Evolutionary conservation across 2,329 filamentous ascomycete species (phyloP), one percentile per base, ranked within the genome.

Genomic region (Pseudogymnoascus sp.): DNA sequence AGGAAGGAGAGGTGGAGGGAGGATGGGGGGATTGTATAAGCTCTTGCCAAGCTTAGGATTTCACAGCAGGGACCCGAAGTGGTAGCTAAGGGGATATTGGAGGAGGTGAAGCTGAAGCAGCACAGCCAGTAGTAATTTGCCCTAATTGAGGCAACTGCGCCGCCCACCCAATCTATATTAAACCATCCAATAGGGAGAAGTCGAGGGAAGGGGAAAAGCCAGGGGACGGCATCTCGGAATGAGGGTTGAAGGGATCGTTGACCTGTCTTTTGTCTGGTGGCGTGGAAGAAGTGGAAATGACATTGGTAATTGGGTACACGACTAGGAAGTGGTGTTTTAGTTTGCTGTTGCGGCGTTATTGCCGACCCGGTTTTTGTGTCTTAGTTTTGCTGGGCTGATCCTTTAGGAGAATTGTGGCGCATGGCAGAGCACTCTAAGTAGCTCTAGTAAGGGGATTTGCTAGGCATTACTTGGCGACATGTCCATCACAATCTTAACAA

Each of bases 341-440:
- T 28, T 52, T 52, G n/a, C n/a, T n/a, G 13, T 30, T 52, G 39
- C 39, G 45, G 45, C 23, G 45, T 52, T 52, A 52, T 52, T 52
- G 15, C 26, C 19, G 45, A 52, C 45, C 45, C 45, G 26, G 19
- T 52, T 30, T 30, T 33, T 52, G 8, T 52, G 26, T 30, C 45
- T 52, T 52, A 26, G 45, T 26, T 26, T 9, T 52, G 26, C 9
- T 30, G 10, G 26, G 26, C 15, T 12, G 45, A 19, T n/a, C 45
- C 45, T 18, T 13, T 13, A 3, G 12, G n/a, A 52, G 45, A 19
- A 9, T 19, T 52, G 26, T 52, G 26, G 26, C 45, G 28, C 13
- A 30, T 12, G n/a, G n/a, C 12, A 30, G 13, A 48, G 41, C 23
- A 4, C 19, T 48, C 41, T 48, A 48, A 26, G 30, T 30, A 52